Evolutionary conservation across 2,329 filamentous ascomycete genomes (phyloP).

Genomic region (Aspergillus uvarum): DNA sequence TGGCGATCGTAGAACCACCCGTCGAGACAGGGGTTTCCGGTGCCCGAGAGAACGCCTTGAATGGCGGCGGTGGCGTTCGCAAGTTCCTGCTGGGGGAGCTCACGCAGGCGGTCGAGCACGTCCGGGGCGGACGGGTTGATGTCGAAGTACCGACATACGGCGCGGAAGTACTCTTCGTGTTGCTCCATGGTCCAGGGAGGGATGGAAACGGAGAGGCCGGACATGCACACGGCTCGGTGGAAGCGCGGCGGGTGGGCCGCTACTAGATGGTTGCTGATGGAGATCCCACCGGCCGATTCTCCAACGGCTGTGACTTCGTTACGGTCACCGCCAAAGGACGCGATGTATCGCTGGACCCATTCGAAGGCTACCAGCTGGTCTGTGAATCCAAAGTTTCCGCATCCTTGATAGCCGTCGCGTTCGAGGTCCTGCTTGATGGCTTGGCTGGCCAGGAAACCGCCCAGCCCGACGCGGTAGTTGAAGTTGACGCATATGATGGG

Average conservation of each 20-base stretch:
- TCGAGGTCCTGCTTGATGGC: slow-evolving; percentile 19
- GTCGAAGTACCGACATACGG: slow-evolving; percentile 21
- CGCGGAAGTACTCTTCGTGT: slow-evolving; percentile 23
- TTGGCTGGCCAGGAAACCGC: slow-evolving; percentile 25
- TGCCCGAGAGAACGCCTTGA: slow-evolving; percentile 24
- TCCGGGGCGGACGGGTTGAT: slow-evolving; percentile 17
- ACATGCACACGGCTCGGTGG: slow-evolving; percentile 28
- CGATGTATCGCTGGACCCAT: slow-evolving; percentile 38
- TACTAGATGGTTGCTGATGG: slow-evolving; percentile 27
- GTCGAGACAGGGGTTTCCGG: slow-evolving; percentile 28
- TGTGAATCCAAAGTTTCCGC: slow-evolving; percentile 43
- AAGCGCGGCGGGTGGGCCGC: slow-evolving; percentile 21
- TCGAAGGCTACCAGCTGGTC: slow-evolving; percentile 34
- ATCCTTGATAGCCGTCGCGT: slow-evolving; percentile 21
- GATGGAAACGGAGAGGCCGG: slow-evolving; percentile 23
- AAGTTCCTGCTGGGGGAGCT: slow-evolving; percentile 24
- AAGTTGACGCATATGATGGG: slow-evolving; percentile 28
- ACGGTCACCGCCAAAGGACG: slow-evolving; percentile 34
- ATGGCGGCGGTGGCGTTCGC: slow-evolving; percentile 25
- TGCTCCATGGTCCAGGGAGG: slow-evolving; percentile 25
- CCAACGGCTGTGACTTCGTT: slow-evolving; percentile 31
- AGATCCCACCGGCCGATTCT: slow-evolving; percentile 30
- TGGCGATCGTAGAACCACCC: slow-evolving; percentile 25
- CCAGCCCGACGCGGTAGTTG: slow-evolving; percentile 29
- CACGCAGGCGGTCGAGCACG: slow-evolving; percentile 21